Evolutionary conservation across 1,284 basidiomycete species (phyloP), one percentile per base, ranked within the genome.

Genomic region (Rhodotorula sp.): DNA sequence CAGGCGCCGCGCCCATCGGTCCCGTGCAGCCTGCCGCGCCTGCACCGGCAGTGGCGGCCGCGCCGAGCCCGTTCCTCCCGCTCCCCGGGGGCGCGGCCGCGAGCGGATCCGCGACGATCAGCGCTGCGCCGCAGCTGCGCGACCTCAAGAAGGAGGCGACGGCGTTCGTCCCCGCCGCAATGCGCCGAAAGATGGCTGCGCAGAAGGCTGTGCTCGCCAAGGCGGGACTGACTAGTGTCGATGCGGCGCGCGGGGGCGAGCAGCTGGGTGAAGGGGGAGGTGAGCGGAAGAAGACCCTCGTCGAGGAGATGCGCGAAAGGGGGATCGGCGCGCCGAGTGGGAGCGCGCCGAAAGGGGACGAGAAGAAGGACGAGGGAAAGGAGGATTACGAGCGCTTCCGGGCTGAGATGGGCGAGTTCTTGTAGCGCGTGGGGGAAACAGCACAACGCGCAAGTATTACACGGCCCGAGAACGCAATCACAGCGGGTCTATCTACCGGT

Each of bases 81-180:
- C 54, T 72, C 67, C 51, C 63, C n/a, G 71, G 71, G 8, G 67
- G 37, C 10, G 61, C 68, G 12, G 5, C 62, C 70, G 0, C 57
- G 27, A 82, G 84, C 1, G 53, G 32, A 0, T n/a, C n/a, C n/a
- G 91, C 91, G 2, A 90, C 87, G 2, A 88, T 96, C 66, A 89
- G 87, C 27, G 92, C 92, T 1, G 92, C 85, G 61, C 92, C 94
- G 2, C 85, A 92, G 79, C 82, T 97, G 58, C 89, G 94, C 34
- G 91, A 97, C 81, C 85, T 97, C 75, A 92, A 93, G 83, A 94
- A 92, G 81, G 94, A 97, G 80, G 88, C 90, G 15, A 94, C 92
- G 0, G 87, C 91, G 0, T 97, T 97, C 78, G 88, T 96, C 2
- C 94, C 94, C 1, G 76, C 66, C 2, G 55, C 58, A 19, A 67